phyloP scores from a whole-genome alignment of 192 early-diverging fungal genomes.

The Coemansia sp. region DNA sequence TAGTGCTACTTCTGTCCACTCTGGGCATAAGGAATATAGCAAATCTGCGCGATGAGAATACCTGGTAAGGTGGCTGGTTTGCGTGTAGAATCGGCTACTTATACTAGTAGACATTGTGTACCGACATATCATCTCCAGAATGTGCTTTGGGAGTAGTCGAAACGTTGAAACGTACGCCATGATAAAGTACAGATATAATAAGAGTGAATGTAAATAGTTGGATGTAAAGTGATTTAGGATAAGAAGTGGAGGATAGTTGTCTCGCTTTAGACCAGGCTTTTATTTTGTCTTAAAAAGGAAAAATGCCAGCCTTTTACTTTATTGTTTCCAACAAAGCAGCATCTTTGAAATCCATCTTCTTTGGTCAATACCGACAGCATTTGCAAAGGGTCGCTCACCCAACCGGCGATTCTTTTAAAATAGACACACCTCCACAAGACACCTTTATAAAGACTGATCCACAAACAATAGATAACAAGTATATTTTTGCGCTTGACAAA shows the following conservation, averaged over 20 bases:
- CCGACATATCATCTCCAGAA: neutral
- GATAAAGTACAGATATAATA: neutral
- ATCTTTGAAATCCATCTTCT: no score
- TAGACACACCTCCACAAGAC: no score
- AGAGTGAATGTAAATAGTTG: neutral
- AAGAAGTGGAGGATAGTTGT: neutral
- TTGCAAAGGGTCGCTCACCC: no score
- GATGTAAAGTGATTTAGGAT: neutral
- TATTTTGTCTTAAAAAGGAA: no score
- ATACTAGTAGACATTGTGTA: neutral
- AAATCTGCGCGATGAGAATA: conserved; percentile 3
- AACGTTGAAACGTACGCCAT: neutral
- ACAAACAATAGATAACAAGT: no score
- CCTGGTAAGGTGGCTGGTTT: neutral
- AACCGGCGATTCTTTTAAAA: no score
- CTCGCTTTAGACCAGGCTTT: no score
- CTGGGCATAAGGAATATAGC: neutral
- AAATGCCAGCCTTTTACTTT: no score
- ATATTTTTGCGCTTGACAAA: no score
- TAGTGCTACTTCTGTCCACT: conserved; percentile 1
- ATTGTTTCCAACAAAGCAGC: no score
- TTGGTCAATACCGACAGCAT: no score
- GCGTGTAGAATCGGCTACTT: neutral
- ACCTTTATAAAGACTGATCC: no score
- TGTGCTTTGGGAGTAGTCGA: neutral